Evolutionary conservation across 805 yeast species (phyloP), one percentile per base, ranked within the genome.

Genomic region (Ogataea nakhonphanomensis): DNA sequence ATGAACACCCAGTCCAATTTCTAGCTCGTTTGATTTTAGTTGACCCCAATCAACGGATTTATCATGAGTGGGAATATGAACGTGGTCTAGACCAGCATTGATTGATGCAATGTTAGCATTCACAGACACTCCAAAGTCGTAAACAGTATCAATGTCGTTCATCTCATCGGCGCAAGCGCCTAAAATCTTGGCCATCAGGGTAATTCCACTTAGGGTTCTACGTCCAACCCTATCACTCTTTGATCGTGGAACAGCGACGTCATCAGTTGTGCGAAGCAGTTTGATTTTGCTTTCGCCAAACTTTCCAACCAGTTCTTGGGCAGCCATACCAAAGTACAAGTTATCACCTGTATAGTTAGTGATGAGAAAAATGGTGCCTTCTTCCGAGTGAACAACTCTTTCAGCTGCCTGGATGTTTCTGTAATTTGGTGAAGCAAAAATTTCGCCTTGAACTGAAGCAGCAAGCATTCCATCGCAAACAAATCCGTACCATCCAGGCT

Each of bases 261-360:
- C 70, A 43, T 65, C 70, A 4, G 57, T 42, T 7, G 53, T 44
- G 34, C 67, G 47, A 34, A 65, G 51, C 15, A 65, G 38, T 20
- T 54, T 49, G 32, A 65, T 57, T 33, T 62, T 63, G 3, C 52
- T 53, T 5, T 47, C 54, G 8, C 67, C 68, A 40, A 48, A 60
- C 22, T 55, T 48, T 14, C 61, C 53, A 40, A 61, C 53, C 24
- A 64, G 52, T 28, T 63, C 66, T 38, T 65, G 67, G 8, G 64
- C 58, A 4, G 70, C 69, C 67, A 65, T 62, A 5, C 69, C 70
- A 45, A 65, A 65, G 37, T 64, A 62, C 23, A 65, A 54, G 39
- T 62, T 63, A 42, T 65, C 70, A 9, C 70, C 70, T 5, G 70
- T 65, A 42, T 65, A 65, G 49, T 65, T 65, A 15, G 67, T 65